Base-by-base conservation (phyloP, 2,329 filamentous ascomycete species). In the Trichoderma sp. region DNA sequence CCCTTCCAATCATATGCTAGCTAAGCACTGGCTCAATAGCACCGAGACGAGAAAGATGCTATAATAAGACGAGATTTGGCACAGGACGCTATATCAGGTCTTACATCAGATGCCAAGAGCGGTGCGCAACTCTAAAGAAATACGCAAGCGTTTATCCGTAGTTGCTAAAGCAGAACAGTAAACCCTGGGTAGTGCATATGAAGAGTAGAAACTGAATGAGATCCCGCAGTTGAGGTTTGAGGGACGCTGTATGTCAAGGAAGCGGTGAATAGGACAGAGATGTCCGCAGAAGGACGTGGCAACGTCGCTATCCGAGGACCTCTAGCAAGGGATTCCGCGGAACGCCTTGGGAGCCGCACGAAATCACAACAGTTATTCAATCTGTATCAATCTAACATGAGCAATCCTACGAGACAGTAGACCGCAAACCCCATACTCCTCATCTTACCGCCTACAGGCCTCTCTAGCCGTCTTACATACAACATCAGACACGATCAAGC, bases 21-120 rank as follows among this genome's bases (percentile, higher is more conserved):
- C 34, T 39, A 5, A 39, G 34, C 34, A 39, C 34, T 39, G 4
- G 12, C 14, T 34, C 12, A 14, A 5, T 14, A 14, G 41, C 24
- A 14, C 19, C 12, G 24, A 55, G 26, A 55, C 30, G 19, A 55
- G 52, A 10, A 41, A 41, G 34, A 41, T 41, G 51, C 10, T 14
- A 14, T 14, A 39, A 14, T 15, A 54, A 54, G 5, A 55, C 34
- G 9, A 17, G 30, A 19, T 55, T 55, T 24, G 52, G 10, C 19
- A 41, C 17, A 14, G 15, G 21, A 14, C 12, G 17, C 19, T 7
- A 39, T 19, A 24, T 41, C 39, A 7, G 6, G 19, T 39, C 30
- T 55, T n/a, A 55, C 52, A 55, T 55, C 52, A 55, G 52, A 55
- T 21, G 7, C 34, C 34, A 55, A 54, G 51, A 54, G 51, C 17